These are phyloP conservation scores for Kuraishia molischiana DNA, from an alignment of 805 yeast species.

Conservation along the genomic window DNA sequence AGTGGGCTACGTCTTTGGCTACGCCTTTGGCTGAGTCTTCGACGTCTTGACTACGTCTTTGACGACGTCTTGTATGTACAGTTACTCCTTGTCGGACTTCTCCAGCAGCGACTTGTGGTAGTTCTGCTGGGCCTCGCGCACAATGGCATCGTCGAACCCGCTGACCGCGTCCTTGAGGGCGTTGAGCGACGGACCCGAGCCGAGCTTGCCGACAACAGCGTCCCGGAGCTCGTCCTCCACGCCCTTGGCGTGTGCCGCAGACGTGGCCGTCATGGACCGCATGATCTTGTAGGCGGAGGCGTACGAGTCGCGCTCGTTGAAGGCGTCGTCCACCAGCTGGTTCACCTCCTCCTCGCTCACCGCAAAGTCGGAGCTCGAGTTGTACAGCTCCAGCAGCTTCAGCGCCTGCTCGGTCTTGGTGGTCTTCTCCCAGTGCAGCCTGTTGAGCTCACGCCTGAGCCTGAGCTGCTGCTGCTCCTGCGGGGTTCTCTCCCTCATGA, in stretches of 20 bases:
- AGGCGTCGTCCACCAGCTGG: conserved; percentile 46
- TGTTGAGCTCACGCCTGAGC: conserved; percentile 59
- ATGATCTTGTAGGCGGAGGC: conserved; percentile 5
- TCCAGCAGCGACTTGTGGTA: neutral
- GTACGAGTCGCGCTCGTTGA: conserved; percentile 26
- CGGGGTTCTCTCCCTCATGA: conserved; percentile 62
- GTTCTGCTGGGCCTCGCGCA: neutral
- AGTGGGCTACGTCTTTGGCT: neutral
- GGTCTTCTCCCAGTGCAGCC: conserved; percentile 43
- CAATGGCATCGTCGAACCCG: conserved; percentile 10
- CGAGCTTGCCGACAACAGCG: conserved; percentile 18
- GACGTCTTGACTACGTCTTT: neutral
- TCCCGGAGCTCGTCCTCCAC: conserved; percentile 17
- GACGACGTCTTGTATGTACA: too few species aligned
- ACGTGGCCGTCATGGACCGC: neutral
- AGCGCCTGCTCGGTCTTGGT: conserved; percentile 44
- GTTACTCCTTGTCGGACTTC: neutral
- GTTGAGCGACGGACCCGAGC: conserved; percentile 21
- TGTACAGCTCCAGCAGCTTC: conserved; percentile 59
- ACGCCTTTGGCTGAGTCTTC: neutral
- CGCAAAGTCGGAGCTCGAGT: conserved; percentile 58
- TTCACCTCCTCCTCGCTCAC: conserved; percentile 61
- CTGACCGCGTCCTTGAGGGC: conserved; percentile 19
- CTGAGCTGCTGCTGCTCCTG: conserved; percentile 52
- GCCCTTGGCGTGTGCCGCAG: conserved; percentile 4